Evolutionary conservation across 2,329 filamentous ascomycete species (phyloP).

Genomic region (Samsoniella hepiali): DNA sequence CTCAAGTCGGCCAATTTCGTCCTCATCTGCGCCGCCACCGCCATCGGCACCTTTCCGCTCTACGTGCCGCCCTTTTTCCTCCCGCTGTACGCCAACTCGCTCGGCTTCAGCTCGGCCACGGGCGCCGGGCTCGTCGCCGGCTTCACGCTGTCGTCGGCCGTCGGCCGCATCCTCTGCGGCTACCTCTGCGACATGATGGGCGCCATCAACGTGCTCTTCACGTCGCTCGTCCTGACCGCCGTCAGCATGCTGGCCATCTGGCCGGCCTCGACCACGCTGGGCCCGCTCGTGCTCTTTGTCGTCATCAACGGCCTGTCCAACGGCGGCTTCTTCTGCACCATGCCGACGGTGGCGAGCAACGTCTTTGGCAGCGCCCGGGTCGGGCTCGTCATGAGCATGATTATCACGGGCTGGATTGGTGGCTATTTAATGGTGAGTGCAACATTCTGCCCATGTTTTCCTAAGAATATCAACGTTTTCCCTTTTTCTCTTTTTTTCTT

Average conservation of each 20-base stretch:
- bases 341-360: slow-evolving; percentile 60
- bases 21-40: slow-evolving; percentile 51
- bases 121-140: slow-evolving; percentile 58
- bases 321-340: slow-evolving; percentile 61
- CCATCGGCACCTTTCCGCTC: slow-evolving; percentile 57
- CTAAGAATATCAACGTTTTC: too few relatives aligned
- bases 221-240: slow-evolving; percentile 49
- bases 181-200: slow-evolving; percentile 53
- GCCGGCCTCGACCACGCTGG: slow-evolving; percentile 55
- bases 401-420: slow-evolving; percentile 57
- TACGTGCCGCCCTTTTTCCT: slow-evolving; percentile 61
- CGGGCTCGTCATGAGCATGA: slow-evolving; percentile 58
- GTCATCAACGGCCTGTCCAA: slow-evolving; percentile 59
- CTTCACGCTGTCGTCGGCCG: slow-evolving; percentile 59
- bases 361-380: slow-evolving; percentile 55
- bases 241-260: slow-evolving; percentile 59
- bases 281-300: slow-evolving; percentile 53
- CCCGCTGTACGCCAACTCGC: slow-evolving; percentile 51
- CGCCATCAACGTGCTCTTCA: slow-evolving; percentile 52
- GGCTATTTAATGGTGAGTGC: slow-evolving; percentile 56
- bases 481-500: too few relatives aligned
- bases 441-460: too few relatives aligned
- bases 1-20: slow-evolving; percentile 51
- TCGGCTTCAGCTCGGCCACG: slow-evolving; percentile 50
- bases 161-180: slow-evolving; percentile 55